Conservation (phyloP, 192 early-diverging fungal genomes). For the Anaeromyces robustus region DNA sequence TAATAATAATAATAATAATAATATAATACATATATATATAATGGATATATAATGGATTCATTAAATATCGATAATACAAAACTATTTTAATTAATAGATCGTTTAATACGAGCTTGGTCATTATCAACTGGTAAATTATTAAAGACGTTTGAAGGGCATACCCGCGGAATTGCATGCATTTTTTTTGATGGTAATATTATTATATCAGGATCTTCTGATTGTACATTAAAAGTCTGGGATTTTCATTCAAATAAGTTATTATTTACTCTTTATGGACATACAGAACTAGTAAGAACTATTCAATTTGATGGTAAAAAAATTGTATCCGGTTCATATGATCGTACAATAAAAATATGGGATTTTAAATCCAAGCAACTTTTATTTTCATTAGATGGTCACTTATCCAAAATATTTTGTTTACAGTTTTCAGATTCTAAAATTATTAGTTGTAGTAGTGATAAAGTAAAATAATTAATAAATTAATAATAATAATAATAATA, state of each 20-base stretch:
- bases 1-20: too few species aligned
- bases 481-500: too few species aligned
- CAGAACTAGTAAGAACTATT: constrained; percentile 64
- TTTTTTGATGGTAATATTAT: constrained; percentile 75
- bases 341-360: constrained; percentile 78
- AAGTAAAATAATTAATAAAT: background rate
- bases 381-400: constrained; percentile 5
- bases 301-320: constrained; percentile 63
- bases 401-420: background rate
- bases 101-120: constrained; percentile 71
- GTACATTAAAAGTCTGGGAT: constrained; percentile 62
- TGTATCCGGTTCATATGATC: constrained; percentile 76
- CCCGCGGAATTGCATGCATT: constrained; percentile 70
- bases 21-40: too few species aligned
- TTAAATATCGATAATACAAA: too few species aligned
- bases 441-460: background rate
- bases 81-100: constrained; percentile 19
- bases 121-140: constrained; percentile 48
- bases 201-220: constrained; percentile 73
- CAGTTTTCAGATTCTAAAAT: background rate
- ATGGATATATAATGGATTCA: too few species aligned
- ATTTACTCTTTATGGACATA: constrained; percentile 25
- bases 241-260: constrained; percentile 21
- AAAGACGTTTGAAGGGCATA: constrained; percentile 53
- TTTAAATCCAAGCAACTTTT: constrained; percentile 54